Evolutionary conservation across 371 early-diverging fungal species (phyloP), one percentile per base, ranked within the genome.

Genomic region (Circinella minor): DNA sequence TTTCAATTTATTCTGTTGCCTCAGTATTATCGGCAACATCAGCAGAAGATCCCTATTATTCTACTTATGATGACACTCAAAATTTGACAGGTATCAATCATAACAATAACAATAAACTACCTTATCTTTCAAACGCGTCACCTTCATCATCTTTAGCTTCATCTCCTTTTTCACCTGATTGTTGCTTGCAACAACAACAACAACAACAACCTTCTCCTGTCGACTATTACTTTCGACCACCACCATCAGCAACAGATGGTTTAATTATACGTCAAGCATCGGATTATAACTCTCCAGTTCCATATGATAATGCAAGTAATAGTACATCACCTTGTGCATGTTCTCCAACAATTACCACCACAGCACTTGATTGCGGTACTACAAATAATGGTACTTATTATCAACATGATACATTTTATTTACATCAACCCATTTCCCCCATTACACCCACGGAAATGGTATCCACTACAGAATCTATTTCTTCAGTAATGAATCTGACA

Each of bases 121-220:
- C 63, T 17, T 46, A 47, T 17, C 48, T 61, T 17, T 37, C 48
- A 11, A 17, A 63, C 63, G 43, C 63, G 43, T 63, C 63, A 17
- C 18, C 63, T 7, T 63, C 63, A 4, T 63, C 63, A 7, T 63
- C 63, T 14, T 17, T 63, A 20, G 15, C 63, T n/a, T 63, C 63
- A 2, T 63, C 63, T n/a, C 63, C 63, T 5, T 63, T 63, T 20
- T 63, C 63, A 17, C 18, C 63, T 4, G 63, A 63, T 17, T 63
- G 63, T 34, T 63, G 63, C 20, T 47, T 63, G 57, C 57, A 57
- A 14, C 57, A 57, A 13, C 57, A 11, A 2, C 36, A 20, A 27
- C 7, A 7, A 27, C 7, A 7, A 13, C 57, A 7, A 10, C 11
- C 6, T 3, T 1, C 15, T 14, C 14, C 51, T n/a, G 27, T 4